Evolutionary conservation across 1,284 basidiomycete genomes (phyloP).

Genomic region (Cryptococcus sp.): DNA sequence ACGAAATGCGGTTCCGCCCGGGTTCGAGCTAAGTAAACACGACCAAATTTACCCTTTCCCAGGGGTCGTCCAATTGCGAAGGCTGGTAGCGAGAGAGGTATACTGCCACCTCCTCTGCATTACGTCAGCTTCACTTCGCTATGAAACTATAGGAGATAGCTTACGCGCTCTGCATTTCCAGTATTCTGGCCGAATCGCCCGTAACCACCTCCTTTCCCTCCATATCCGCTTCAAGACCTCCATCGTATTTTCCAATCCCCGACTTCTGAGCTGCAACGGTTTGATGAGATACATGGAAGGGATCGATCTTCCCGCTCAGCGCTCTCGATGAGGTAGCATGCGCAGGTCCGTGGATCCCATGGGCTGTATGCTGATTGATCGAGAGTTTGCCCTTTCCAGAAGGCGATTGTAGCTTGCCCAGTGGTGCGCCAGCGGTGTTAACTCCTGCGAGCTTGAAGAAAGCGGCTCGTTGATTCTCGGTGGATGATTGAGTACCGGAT

Average conservation of each 20-base stretch:
- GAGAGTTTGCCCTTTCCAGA: conserved; percentile 15
- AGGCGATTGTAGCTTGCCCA: conserved; percentile 10
- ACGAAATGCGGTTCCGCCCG: conserved; percentile 84
- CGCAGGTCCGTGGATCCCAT: conserved; percentile 45
- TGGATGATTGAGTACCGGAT: conserved; percentile 16
- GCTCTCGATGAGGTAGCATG: conserved; percentile 40
- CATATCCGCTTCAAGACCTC: conserved; percentile 76
- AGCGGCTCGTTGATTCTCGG: conserved; percentile 23
- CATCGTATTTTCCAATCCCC: conserved; percentile 80
- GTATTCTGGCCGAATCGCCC: conserved; percentile 66
- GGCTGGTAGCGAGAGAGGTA: conserved; percentile 57
- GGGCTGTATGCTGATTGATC: conserved; percentile 36
- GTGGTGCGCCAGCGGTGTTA: conserved; percentile 18
- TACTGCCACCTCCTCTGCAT: conserved; percentile 48
- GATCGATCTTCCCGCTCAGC: conserved; percentile 21
- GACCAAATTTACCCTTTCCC: conserved; percentile 97
- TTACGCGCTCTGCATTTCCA: conserved; percentile 72
- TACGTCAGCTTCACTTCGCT: conserved; percentile 1
- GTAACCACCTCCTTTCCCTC: conserved; percentile 52
- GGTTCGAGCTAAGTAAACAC: conserved; percentile 97
- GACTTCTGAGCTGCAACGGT: conserved; percentile 2
- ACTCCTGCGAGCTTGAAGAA: conserved; percentile 42
- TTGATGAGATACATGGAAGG: conserved; percentile 7
- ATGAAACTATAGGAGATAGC: conserved; percentile 23
- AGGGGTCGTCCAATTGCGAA: conserved; percentile 95